Percentiles rank a stretch among this genome's conserved stretches.
phyloP scores from a whole-genome alignment of 345 rosid species.

The Brassica rapa region DNA sequence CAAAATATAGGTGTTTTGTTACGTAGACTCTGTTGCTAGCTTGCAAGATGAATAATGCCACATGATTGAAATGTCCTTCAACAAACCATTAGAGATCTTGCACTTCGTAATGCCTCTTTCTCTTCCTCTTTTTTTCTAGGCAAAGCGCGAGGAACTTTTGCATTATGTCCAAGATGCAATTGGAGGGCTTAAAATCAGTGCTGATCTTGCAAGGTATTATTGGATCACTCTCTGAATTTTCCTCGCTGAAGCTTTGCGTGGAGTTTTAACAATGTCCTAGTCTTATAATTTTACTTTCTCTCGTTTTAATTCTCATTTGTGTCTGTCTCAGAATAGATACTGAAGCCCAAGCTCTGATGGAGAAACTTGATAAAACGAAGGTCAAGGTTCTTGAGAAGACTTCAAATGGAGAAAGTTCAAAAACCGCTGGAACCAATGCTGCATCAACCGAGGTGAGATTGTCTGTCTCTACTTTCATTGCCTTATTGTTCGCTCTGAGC shows the following conservation, averaged over 20 bases:
- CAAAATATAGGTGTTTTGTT: not conserved
- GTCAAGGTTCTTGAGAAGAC: constrained; percentile 43
- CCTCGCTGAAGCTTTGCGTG: not conserved
- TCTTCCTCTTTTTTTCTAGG: constrained; percentile 36
- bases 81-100: constrained; percentile 13
- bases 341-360: constrained; percentile 65
- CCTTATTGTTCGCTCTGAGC: not conserved
- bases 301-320: constrained; percentile 35
- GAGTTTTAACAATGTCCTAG: not conserved
- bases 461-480: not conserved
- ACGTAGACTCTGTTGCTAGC: not conserved
- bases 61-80: not conserved
- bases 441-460: constrained; percentile 56
- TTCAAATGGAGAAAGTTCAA: constrained; percentile 42
- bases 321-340: constrained; percentile 82
- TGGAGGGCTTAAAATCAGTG: constrained; percentile 74
- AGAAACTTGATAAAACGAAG: constrained; percentile 58
- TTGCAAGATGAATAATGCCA: not conserved
- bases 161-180: constrained; percentile 86
- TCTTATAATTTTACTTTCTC: constrained; percentile 25
- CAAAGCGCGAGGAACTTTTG: constrained; percentile 85
- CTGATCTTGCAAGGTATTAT: constrained; percentile 70
- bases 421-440: constrained; percentile 45
- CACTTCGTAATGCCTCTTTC: constrained; percentile 15
- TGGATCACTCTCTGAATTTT: not conserved